Evolutionary conservation across 176 grass and related monocot genomes (phyloP).

Genomic region (Eremochloa ophiuroides): DNA sequence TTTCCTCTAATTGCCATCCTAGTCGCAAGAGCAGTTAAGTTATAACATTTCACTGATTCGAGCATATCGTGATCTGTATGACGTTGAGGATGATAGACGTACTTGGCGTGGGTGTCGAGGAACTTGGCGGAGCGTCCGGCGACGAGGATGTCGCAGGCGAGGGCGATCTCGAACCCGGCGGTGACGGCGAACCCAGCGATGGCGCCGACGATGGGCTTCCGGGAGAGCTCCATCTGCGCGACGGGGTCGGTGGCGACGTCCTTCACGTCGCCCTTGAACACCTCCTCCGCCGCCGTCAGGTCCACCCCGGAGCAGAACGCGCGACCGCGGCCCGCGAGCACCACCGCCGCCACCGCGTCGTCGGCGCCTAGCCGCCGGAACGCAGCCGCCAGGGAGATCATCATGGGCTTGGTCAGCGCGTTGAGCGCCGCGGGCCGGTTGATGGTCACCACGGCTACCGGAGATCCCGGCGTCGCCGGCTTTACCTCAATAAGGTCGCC

Average conservation of each 20-base stretch:
- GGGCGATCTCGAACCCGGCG: conserved; percentile 85
- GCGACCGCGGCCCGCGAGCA: conserved; percentile 63
- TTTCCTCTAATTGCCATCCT: background rate
- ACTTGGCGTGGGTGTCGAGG: conserved; percentile 89
- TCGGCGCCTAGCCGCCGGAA: conserved; percentile 63
- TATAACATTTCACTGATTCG: background rate
- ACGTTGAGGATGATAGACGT: background rate
- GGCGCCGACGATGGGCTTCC: conserved; percentile 79
- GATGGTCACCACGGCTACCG: conserved; percentile 79
- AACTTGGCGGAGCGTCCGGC: conserved; percentile 83
- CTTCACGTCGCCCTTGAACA: conserved; percentile 96
- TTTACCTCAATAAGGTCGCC: conserved; percentile 65
- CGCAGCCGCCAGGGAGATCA: conserved; percentile 47
- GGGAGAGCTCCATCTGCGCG: conserved; percentile 66
- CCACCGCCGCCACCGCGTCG: conserved; percentile 55
- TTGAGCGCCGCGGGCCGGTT: conserved; percentile 89
- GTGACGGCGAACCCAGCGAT: conserved; percentile 81
- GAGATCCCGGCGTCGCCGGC: conserved; percentile 35
- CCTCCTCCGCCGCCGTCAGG: conserved; percentile 68
- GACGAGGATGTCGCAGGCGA: conserved; percentile 78
- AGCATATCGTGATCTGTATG: background rate
- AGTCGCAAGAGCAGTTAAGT: background rate
- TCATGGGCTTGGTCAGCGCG: conserved; percentile 88
- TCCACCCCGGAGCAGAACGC: conserved; percentile 94
- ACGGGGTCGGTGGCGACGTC: conserved; percentile 60